Base-by-base conservation (phyloP, 1,284 basidiomycete species). In the Phenoliferia sp. region DNA sequence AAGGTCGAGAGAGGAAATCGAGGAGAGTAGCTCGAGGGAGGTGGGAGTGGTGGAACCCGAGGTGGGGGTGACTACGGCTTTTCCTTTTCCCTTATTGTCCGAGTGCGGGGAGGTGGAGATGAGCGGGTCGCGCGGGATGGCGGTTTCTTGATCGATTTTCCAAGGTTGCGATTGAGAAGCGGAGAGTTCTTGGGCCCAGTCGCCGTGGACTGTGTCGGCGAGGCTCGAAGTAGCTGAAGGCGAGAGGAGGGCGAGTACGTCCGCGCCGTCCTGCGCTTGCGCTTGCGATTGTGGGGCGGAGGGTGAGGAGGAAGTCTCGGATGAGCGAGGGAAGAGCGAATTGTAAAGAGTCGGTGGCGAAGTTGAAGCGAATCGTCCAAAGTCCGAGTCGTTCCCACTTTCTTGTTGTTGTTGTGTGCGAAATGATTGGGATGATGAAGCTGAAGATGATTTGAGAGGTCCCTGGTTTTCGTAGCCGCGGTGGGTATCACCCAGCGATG, bases 301-400 rank as follows among this genome's bases (percentile, higher is more conserved):
- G 17, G 57, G 33, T 19, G 15, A n/a, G 17, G 10, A 17, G 22
- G 50, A 39, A 50, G 26, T 31, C 15, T 34, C 22, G 44, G 15
- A 9, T 33, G 48, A 17, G 32, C 33, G 34, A 12, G 7, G 31
- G 36, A 28, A 7, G 62, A 64, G 26, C 15, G 44, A 26, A 19
- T 17, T 9, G 9, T 12, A 22, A 12, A 44, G 39, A 12, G 39
- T 44, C 15, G 39, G 39, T 44, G 39, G 48, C 3, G 58, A 60
- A 9, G 50, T 7, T 2, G 36, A 4, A 10, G 63, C 63, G 50
- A 70, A 70, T 4, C 64, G 52, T 1, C 63, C 66, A 52, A 68
- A 70, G 64, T 70, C 67, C 15, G 62, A 66, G 63, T 54, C 48
- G n/a, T n/a, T n/a, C n/a, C n/a, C n/a, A n/a, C n/a, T n/a, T n/a